Evolutionary conservation across 2,329 filamentous ascomycete species (phyloP).

Genomic region (Gremmenia infestans): DNA sequence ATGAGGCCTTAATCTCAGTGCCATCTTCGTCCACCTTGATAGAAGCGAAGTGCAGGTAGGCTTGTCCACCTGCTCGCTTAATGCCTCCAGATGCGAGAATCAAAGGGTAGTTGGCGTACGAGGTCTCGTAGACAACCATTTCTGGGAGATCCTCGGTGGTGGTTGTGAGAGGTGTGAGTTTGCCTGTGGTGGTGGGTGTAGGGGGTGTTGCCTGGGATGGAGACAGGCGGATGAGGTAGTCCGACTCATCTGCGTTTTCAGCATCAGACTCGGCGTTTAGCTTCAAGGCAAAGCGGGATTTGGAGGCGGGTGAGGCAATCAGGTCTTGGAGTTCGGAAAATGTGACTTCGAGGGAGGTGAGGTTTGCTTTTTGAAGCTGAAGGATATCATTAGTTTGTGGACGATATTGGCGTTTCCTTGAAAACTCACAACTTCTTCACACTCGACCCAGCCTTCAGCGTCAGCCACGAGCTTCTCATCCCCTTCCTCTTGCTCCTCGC

Average conservation of each 20-base stretch:
- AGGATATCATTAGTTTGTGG: background rate
- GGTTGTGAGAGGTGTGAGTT: constrained; percentile 31
- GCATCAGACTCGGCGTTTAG: constrained; percentile 29
- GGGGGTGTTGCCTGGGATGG: constrained; percentile 14
- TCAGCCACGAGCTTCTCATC: constrained; percentile 35
- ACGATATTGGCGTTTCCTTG: background rate
- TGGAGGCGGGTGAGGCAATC: constrained; percentile 32
- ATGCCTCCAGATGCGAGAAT: constrained; percentile 38
- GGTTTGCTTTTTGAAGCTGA: constrained; percentile 35
- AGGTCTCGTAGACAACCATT: constrained; percentile 41
- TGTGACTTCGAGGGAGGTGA: constrained; percentile 33
- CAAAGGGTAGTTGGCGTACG: constrained; percentile 41
- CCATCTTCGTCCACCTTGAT: constrained; percentile 31
- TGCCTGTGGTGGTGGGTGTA: constrained; percentile 18
- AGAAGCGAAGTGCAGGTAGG: constrained; percentile 28
- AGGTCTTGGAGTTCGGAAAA: constrained; percentile 35
- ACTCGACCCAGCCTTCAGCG: constrained; percentile 38
- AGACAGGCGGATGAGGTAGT: constrained; percentile 35
- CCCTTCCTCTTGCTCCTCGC: constrained; percentile 35
- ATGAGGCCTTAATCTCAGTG: constrained; percentile 26
- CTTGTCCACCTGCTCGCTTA: constrained; percentile 37
- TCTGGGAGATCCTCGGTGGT: constrained; percentile 36
- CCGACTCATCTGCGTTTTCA: constrained; percentile 26
- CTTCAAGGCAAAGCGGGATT: constrained; percentile 35
- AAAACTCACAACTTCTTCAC: constrained; percentile 36